These are phyloP conservation scores for Pelargonium australe DNA, from an alignment of 441 rosid genomes.

Conservation along the genomic window DNA sequence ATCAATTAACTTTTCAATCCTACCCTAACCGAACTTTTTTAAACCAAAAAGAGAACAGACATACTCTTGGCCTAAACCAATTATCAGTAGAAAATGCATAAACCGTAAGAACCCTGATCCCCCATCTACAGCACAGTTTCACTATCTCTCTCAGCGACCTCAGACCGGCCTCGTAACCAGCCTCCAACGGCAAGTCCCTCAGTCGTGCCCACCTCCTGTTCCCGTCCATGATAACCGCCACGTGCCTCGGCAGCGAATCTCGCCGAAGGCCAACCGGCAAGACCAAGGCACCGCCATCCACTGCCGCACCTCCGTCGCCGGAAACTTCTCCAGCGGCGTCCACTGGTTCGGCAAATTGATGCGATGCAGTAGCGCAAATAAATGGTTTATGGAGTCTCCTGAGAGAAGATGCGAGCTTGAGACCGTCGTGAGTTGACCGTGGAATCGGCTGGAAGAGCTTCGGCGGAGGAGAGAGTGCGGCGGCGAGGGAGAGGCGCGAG, in stretches of 20 bases:
- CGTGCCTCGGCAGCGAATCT: constrained; percentile 64
- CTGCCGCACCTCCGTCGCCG: constrained; percentile 9
- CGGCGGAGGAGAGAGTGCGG: neutral
- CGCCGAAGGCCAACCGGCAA: constrained; percentile 43
- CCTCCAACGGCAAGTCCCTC: constrained; percentile 38
- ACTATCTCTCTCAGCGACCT: constrained; percentile 44
- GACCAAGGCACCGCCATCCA: neutral
- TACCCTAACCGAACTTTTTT: neutral
- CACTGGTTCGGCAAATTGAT: constrained; percentile 16
- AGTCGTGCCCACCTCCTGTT: constrained; percentile 60
- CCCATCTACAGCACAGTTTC: constrained; percentile 43
- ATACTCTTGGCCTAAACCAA: constrained; percentile 54
- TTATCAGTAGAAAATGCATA: constrained; percentile 63
- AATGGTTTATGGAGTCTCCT: neutral
- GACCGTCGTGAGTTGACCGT: neutral
- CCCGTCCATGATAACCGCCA: constrained; percentile 85
- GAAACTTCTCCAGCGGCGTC: constrained; percentile 13
- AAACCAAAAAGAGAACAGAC: neutral
- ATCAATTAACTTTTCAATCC: neutral
- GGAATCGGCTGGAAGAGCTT: neutral
- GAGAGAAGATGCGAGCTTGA: neutral
- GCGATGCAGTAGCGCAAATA: neutral
- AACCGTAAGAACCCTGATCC: constrained; percentile 52
- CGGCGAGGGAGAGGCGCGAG: neutral
- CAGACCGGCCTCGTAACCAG: constrained; percentile 59